Conservation (phyloP, 495 filamentous ascomycete genomes). For the Rhypophila decipiens region DNA sequence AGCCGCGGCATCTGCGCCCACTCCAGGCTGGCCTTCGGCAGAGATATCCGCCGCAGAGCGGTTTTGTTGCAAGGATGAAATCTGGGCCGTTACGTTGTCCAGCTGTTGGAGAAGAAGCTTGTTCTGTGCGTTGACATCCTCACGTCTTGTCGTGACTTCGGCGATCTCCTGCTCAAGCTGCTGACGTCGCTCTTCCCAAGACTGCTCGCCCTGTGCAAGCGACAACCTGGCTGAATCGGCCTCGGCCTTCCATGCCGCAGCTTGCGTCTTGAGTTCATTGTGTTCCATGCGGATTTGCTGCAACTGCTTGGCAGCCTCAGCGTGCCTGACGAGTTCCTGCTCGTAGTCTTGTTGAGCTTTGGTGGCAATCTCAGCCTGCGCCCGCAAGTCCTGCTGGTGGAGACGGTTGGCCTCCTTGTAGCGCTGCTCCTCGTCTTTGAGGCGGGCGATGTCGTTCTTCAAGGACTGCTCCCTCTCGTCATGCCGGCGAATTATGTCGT, state of each 20-base stretch:
- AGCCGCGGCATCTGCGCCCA: slow-evolving; percentile 43
- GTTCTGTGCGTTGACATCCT: slow-evolving; percentile 80
- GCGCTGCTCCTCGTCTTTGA: slow-evolving; percentile 81
- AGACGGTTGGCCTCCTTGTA: slow-evolving; percentile 68
- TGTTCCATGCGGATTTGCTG: slow-evolving; percentile 71
- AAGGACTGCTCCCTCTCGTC: slow-evolving; percentile 73
- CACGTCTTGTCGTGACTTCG: slow-evolving; percentile 68
- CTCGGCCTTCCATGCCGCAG: slow-evolving; percentile 64
- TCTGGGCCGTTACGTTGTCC: slow-evolving; percentile 72
- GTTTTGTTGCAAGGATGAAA: slow-evolving; percentile 67
- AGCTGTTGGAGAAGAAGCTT: slow-evolving; percentile 81
- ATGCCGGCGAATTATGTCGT: slow-evolving; percentile 61
- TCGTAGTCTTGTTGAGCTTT: slow-evolving; percentile 95
- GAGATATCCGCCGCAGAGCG: slow-evolving; percentile 49
- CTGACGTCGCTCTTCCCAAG: slow-evolving; percentile 75
- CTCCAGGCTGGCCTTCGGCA: slow-evolving; percentile 28
- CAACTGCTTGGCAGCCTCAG: slow-evolving; percentile 78
- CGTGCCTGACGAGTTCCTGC: slow-evolving; percentile 85
- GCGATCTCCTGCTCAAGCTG: slow-evolving; percentile 75
- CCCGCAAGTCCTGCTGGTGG: slow-evolving; percentile 84
- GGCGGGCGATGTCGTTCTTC: slow-evolving; percentile 67
- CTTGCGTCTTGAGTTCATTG: slow-evolving; percentile 71
- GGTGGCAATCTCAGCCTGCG: slow-evolving; percentile 86
- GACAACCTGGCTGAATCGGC: slow-evolving; percentile 74
- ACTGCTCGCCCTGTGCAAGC: slow-evolving; percentile 73